A percentile compares a stretch with the other conserved stretches of the same genome.
phyloP scores from a whole-genome alignment of 257 asterid species.

The Nicotiana knightiana region DNA sequence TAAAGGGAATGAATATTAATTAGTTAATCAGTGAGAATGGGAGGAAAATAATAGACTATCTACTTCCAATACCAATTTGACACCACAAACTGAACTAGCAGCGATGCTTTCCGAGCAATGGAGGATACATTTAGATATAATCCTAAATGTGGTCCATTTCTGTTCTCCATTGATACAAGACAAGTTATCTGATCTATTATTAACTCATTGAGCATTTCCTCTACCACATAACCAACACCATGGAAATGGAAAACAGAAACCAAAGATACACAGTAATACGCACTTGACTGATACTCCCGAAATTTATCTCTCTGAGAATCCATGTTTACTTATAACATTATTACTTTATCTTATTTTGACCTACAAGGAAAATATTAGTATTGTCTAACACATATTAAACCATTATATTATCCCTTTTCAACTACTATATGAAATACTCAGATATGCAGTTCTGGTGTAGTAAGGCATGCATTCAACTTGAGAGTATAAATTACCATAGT shows the following conservation, averaged over 20 bases:
- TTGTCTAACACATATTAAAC: not conserved
- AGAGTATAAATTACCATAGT: not conserved
- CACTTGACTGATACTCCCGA: not conserved
- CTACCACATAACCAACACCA: not conserved
- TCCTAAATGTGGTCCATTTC: not conserved
- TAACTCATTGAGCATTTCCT: not conserved
- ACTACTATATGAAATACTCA: not conserved
- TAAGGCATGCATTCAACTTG: not conserved
- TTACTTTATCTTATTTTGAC: not conserved
- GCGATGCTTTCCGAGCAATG: not conserved
- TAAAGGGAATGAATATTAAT: no score
- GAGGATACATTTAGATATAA: not conserved
- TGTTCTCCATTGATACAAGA: not conserved
- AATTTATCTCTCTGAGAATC: not conserved
- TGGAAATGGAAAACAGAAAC: not conserved
- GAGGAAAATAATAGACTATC: not conserved
- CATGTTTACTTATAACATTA: not conserved
- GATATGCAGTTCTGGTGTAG: not conserved
- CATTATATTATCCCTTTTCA: not conserved
- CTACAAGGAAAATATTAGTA: not conserved
- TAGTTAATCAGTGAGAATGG: not conserved
- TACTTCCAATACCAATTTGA: not conserved
- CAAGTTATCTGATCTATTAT: not conserved
- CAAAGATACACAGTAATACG: not conserved
- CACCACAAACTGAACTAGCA: not conserved